These are phyloP conservation scores for Letharia columbiana DNA, from an alignment of 495 filamentous ascomycete genomes.

Conservation along the genomic window DNA sequence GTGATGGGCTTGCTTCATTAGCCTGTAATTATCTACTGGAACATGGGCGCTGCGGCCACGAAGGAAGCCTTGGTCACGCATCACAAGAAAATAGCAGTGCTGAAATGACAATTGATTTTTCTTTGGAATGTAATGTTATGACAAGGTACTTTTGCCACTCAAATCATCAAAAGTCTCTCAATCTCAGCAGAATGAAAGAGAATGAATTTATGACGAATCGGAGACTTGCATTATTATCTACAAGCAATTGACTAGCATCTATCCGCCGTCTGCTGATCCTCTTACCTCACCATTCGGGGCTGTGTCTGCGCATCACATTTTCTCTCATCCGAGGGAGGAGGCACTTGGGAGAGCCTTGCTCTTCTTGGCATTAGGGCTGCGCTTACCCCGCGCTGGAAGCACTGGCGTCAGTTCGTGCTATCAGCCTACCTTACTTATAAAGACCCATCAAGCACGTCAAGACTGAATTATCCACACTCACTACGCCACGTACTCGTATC, in stretches of 20 bases:
- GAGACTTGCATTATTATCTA: neutral
- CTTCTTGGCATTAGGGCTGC: slow-evolving; percentile 16
- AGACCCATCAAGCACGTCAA: slow-evolving; percentile 18
- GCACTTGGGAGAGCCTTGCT: slow-evolving; percentile 3
- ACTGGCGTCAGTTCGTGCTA: neutral
- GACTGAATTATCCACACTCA: neutral
- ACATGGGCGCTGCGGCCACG: neutral
- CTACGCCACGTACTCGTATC: slow-evolving; percentile 15
- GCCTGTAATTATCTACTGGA: neutral
- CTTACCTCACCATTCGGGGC: neutral
- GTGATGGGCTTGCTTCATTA: neutral
- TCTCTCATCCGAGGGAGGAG: neutral
- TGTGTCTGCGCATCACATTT: neutral
- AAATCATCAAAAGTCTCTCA: neutral
- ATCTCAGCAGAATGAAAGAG: neutral
- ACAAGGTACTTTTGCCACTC: neutral
- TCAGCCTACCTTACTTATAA: slow-evolving; percentile 8
- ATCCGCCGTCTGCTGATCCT: slow-evolving; percentile 5
- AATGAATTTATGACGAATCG: neutral
- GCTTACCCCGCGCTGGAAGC: neutral
- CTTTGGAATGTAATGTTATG: too few species aligned
- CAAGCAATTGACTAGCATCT: slow-evolving; percentile 10
- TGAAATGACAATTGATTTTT: too few species aligned
- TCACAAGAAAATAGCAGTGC: too few species aligned
- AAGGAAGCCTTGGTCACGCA: neutral